Percentiles rank a stretch among this genome's conserved stretches.
Evolutionary conservation across 2,329 filamentous ascomycete species (phyloP).

Genomic region (Pezicula neosporulosa): DNA sequence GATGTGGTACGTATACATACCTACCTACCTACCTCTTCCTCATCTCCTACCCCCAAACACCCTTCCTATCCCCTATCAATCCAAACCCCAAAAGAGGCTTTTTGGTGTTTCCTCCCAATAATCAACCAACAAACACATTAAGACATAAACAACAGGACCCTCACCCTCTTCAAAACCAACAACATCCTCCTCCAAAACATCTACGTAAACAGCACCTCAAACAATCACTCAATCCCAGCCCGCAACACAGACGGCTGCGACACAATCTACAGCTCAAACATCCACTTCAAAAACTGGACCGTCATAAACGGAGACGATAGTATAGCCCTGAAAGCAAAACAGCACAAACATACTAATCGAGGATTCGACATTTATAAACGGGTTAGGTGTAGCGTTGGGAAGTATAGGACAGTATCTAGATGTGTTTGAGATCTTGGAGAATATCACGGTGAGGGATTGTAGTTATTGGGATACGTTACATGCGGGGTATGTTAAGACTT

Average conservation of each 20-base stretch:
- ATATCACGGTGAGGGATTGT: slow-evolving; percentile 44
- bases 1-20: slow-evolving; percentile 55
- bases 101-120: too few relatives aligned
- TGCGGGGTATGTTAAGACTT: slow-evolving; percentile 52
- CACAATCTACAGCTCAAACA: slow-evolving; percentile 48
- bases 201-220: slow-evolving; percentile 48
- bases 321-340: slow-evolving; percentile 51
- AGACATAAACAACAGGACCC: slow-evolving; percentile 30
- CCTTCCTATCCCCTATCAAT: background rate
- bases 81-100: too few relatives aligned
- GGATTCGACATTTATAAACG: slow-evolving; percentile 44
- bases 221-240: slow-evolving; percentile 13
- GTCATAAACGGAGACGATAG: slow-evolving; percentile 50
- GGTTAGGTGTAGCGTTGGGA: slow-evolving; percentile 51
- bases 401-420: slow-evolving; percentile 52
- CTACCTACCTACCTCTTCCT: too few relatives aligned
- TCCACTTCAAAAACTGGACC: slow-evolving; percentile 45
- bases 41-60: too few relatives aligned
- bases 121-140: background rate
- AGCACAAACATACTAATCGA: slow-evolving; percentile 48
- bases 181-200: slow-evolving; percentile 46
- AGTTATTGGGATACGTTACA: slow-evolving; percentile 41
- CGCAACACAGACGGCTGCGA: slow-evolving; percentile 40
- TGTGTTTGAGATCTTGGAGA: slow-evolving; percentile 44
- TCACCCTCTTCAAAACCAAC: slow-evolving; percentile 36